Evolutionary conservation across 169 alveolate species (phyloP), one percentile per base, ranked within the genome.

Genomic region (Perkinsus marinus): DNA sequence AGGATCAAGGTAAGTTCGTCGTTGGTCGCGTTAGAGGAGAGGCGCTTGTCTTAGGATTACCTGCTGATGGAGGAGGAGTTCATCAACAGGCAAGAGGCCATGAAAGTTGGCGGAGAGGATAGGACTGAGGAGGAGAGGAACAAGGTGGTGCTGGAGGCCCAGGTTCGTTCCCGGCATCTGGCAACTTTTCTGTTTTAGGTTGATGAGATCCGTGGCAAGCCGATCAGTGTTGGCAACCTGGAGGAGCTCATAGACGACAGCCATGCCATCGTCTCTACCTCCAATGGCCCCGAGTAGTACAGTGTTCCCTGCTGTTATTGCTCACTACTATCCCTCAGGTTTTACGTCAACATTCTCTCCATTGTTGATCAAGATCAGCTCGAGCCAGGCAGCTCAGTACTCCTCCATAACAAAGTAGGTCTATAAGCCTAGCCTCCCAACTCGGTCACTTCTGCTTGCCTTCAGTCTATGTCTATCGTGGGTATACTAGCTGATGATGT

Each of bases 401-500:
- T 99, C 41, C 95, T 98, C 89, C 98, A 99, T 92, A 97, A 98
- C 95, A 97, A 98, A 93, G 96, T 96, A 7, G 92, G 39, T 39
- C 90, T 13, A 7, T 36, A n/a, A 9, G 13, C 46, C 46, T 41
- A 10, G 46, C 10, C 3, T 13, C 39, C 90, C 30, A n/a, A 13
- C 41, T 17, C 17, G 9, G 26, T 9, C 17, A 9, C 68, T 43
- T 17, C 68, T 43, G 26, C 68, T 43, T 43, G 68, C 17, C 26
- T 43, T n/a, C n/a, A 92, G 96, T 95, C 97, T 22, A 95, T 96
- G 94, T 97, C 98, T 79, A 98, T 99, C 89, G 99, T 99, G 34
- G 99, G 99, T 39, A 97, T 99, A 47, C 94, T 98, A 94, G 95
- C 96, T 94, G 99, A 99, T 96, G 99, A 98, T 91, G 99, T 98